Conservation (phyloP, 805 yeast genomes). For the Saccharomycopsis synnaedendra region DNA sequence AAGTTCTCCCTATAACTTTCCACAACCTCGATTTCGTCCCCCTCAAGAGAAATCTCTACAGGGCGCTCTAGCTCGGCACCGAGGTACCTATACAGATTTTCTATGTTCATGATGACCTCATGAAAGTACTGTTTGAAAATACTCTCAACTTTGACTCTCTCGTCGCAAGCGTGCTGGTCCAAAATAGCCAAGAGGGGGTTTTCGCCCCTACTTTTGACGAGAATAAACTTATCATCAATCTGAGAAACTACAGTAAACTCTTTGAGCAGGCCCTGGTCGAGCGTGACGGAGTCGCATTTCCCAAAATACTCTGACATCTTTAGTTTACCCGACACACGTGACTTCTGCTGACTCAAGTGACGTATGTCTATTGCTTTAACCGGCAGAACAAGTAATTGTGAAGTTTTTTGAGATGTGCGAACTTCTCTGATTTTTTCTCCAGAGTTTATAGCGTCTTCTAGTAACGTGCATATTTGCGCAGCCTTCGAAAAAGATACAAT, state of each 20-base stretch:
- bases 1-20: constrained; percentile 22
- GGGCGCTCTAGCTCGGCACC: neutral
- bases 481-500: neutral
- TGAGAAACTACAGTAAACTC: constrained; percentile 37
- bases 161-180: constrained; percentile 86
- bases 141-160: constrained; percentile 51
- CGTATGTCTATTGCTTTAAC: neutral
- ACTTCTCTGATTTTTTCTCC: neutral
- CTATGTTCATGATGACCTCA: constrained; percentile 19
- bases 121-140: constrained; percentile 29
- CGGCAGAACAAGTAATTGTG: neutral
- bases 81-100: neutral
- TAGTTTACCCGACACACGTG: neutral
- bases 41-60: constrained; percentile 19
- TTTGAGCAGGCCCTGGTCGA: constrained; percentile 19
- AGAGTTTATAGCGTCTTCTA: neutral
- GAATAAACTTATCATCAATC: constrained; percentile 52
- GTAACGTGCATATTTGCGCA: neutral
- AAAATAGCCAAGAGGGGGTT: constrained; percentile 27
- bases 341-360: neutral
- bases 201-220: constrained; percentile 24
- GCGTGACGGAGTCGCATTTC: constrained; percentile 7
- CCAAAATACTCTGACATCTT: constrained; percentile 12
- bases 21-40: constrained; percentile 25
- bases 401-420: no score